Evolutionary conservation across 306 rosid genomes (phyloP).

Genomic region (Casuarina equisetifolia): DNA sequence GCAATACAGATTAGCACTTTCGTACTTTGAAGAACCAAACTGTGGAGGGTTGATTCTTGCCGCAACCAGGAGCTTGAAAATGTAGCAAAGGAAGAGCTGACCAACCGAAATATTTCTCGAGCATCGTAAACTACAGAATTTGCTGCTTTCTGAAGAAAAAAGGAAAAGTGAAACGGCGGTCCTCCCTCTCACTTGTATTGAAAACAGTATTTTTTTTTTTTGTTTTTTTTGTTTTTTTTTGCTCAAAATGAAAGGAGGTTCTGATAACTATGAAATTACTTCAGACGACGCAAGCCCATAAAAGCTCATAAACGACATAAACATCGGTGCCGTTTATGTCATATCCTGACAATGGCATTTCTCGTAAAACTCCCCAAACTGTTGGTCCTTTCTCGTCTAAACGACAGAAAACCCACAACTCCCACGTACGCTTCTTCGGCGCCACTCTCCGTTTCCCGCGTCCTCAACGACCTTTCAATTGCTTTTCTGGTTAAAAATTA

Average conservation of each 20-base stretch:
- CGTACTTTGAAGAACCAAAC: neutral
- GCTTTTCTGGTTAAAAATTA: neutral
- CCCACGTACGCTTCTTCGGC: conserved; percentile 23
- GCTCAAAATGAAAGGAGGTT: too few species aligned
- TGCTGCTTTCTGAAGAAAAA: neutral
- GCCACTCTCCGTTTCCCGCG: conserved; percentile 44
- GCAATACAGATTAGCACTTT: neutral
- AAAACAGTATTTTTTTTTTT: too few species aligned
- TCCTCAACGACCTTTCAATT: conserved; percentile 3
- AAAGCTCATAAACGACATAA: neutral
- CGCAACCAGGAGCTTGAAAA: neutral
- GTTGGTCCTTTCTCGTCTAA: too few species aligned
- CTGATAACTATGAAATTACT: too few species aligned
- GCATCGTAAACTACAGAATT: neutral
- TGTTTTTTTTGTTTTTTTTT: too few species aligned
- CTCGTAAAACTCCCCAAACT: neutral
- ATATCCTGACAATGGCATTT: neutral
- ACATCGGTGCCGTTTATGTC: neutral
- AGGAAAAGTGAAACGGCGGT: too few species aligned
- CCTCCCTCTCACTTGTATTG: too few species aligned
- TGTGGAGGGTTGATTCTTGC: neutral
- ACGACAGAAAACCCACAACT: neutral
- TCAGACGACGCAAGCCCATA: too few species aligned
- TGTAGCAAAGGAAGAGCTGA: neutral
- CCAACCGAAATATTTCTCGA: neutral